Evolutionary conservation across 352 stramenopile species (phyloP).

Genomic region (Pythium sp.): DNA sequence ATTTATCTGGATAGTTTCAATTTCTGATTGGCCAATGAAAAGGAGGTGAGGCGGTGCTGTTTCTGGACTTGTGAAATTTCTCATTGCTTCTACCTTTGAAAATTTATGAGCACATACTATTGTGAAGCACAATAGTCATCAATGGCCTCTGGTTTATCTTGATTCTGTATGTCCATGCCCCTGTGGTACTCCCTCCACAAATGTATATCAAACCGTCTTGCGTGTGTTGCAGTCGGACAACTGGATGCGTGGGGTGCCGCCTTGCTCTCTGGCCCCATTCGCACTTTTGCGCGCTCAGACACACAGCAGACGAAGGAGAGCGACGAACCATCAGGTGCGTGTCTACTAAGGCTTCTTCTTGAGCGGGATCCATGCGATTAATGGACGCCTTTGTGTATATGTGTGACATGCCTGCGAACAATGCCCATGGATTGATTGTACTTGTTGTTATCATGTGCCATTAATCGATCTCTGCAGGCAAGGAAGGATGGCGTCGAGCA

Average conservation of each 20-base stretch:
- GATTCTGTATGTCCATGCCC: neutral
- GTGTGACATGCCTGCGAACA: neutral
- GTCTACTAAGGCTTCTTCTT: neutral
- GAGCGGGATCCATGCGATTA: neutral
- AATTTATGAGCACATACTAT: neutral
- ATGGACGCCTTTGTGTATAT: neutral
- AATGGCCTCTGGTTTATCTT: neutral
- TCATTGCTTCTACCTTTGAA: neutral
- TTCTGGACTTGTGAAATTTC: neutral
- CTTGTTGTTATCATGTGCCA: neutral
- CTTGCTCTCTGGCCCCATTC: conserved; percentile 3
- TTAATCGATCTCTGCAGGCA: neutral
- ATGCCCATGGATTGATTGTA: neutral
- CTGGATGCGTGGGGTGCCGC: neutral
- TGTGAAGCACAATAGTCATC: neutral
- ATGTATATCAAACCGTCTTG: neutral
- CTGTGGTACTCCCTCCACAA: neutral
- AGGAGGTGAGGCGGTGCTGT: neutral
- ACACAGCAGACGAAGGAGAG: neutral
- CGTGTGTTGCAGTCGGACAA: neutral
- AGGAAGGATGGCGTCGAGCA: conserved; percentile 6
- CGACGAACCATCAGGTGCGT: neutral
- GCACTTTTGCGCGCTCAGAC: neutral
- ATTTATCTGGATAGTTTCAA: neutral
- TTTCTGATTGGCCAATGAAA: neutral